Base-by-base conservation (phyloP, 1,284 basidiomycete genomes). In the Trichosporon sp. region DNA sequence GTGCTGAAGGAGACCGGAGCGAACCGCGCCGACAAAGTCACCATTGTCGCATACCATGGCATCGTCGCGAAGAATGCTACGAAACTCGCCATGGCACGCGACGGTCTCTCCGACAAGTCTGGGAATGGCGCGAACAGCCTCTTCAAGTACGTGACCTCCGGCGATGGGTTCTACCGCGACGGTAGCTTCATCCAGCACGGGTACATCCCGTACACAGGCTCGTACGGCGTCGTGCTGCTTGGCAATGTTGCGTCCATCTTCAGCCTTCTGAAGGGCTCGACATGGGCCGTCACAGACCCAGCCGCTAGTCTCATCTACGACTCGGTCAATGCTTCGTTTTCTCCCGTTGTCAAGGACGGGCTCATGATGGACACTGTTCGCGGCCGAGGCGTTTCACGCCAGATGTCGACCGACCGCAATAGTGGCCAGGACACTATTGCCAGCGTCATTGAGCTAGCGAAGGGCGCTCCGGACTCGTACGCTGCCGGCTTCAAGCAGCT, bases 31-130 rank as follows among this genome's bases (percentile, higher is more conserved):
- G 57, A 58, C 57, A 58, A 58, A 23, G 33, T 34, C 21, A 13
- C 23, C 14, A 58, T 19, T 34, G 23, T 36, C 9, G 16, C 19
- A 8, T 21, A 23, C 57, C 57, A 21, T 25, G 57, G 57, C 21
- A 34, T 58, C 19, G 19, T 40, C 14, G n/a, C 19, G 19, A 36
- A 37, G 19, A 58, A 58, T 34, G 57, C 14, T 4, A 40, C n/a
- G 34, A 25, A 58, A 34, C 7, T 58, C 8, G 85, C 34, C 11
- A 13, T 37, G 19, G 32, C 19, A 14, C 57, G 57, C 33, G 57
- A 58, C 34, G 33, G 16, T 33, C 57, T 58, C 11, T 19, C 16
- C 10, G 57, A 25, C 57, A 25, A 25, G 19, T n/a, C n/a, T n/a
- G 34, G 34, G 16, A 58, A 36, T 8, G 10, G 19, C 8, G 33